Conservation (phyloP, 2,329 filamentous ascomycete genomes). For the Phyllosticta capitalensis region DNA sequence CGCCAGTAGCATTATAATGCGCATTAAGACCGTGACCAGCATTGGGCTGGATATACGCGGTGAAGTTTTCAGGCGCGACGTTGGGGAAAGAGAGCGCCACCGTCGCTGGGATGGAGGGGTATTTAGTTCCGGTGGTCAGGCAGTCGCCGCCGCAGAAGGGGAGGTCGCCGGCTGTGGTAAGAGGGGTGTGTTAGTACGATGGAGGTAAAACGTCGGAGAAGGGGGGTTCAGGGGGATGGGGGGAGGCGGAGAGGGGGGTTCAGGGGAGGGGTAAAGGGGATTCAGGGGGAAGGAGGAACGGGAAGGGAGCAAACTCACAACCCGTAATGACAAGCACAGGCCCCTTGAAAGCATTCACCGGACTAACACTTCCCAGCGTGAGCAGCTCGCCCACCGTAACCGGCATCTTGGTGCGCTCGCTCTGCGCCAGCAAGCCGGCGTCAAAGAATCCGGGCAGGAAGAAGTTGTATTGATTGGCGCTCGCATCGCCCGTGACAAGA, state of each 20-base stretch:
- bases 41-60: constrained; percentile 44
- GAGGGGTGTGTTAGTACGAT: not conserved
- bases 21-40: constrained; percentile 41
- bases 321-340: constrained; percentile 53
- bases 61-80: constrained; percentile 35
- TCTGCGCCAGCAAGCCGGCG: constrained; percentile 39
- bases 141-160: constrained; percentile 57
- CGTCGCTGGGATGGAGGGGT: constrained; percentile 36
- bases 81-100: constrained; percentile 36
- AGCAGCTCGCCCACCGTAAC: constrained; percentile 50
- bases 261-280: not conserved
- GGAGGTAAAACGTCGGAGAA: not conserved
- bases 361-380: constrained; percentile 38
- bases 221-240: not conserved
- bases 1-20: constrained; percentile 32
- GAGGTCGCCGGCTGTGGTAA: constrained; percentile 29
- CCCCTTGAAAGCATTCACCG: constrained; percentile 36
- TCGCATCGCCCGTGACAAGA: constrained; percentile 37
- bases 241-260: constrained; percentile 2
- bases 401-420: constrained; percentile 44
- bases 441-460: constrained; percentile 46
- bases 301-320: constrained; percentile 14
- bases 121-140: constrained; percentile 32
- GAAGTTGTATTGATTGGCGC: constrained; percentile 43
- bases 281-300: constrained; percentile 13